Percentiles rank a stretch among this genome's conserved stretches.
Conservation (phyloP, 495 filamentous ascomycete genomes). For the Hypoxylon subgilvum region DNA sequence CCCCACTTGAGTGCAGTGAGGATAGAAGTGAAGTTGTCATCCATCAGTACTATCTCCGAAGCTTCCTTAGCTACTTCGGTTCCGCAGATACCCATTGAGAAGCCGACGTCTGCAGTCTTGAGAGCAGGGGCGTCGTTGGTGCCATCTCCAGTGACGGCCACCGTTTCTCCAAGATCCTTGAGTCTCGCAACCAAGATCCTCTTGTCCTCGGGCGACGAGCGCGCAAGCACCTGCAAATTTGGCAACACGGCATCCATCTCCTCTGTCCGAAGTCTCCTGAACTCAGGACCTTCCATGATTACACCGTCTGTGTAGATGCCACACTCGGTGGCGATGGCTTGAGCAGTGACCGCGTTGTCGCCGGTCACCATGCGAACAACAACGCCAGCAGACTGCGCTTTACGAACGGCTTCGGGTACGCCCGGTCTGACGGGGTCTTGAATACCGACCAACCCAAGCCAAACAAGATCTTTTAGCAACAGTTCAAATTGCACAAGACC, state of each 20-base stretch:
- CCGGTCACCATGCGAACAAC: slow-evolving; percentile 91
- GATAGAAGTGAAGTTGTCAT: slow-evolving; percentile 91
- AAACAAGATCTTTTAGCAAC: slow-evolving; percentile 71
- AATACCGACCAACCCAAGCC: slow-evolving; percentile 75
- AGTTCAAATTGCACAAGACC: slow-evolving; percentile 67
- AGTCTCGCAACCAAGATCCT: slow-evolving; percentile 77
- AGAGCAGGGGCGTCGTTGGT: slow-evolving; percentile 91
- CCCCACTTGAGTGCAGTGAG: slow-evolving; percentile 89
- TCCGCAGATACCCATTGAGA: slow-evolving; percentile 89
- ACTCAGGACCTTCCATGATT: slow-evolving; percentile 82
- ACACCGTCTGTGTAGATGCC: slow-evolving; percentile 81
- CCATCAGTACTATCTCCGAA: slow-evolving; percentile 92
- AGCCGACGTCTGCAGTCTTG: slow-evolving; percentile 86
- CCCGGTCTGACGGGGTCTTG: slow-evolving; percentile 78
- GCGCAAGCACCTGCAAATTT: slow-evolving; percentile 79
- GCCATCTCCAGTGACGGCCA: slow-evolving; percentile 91
- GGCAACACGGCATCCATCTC: slow-evolving; percentile 77
- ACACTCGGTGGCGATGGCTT: slow-evolving; percentile 82
- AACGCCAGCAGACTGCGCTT: slow-evolving; percentile 79
- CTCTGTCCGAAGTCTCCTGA: slow-evolving; percentile 68
- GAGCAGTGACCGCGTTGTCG: slow-evolving; percentile 84
- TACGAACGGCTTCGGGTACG: slow-evolving; percentile 75
- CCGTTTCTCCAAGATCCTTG: slow-evolving; percentile 85
- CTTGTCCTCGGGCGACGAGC: slow-evolving; percentile 86
- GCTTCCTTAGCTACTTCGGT: slow-evolving; percentile 94